Evolutionary conservation across 768 basidiomycete genomes (phyloP).

Genomic region (Clitopilus hobsonii): DNA sequence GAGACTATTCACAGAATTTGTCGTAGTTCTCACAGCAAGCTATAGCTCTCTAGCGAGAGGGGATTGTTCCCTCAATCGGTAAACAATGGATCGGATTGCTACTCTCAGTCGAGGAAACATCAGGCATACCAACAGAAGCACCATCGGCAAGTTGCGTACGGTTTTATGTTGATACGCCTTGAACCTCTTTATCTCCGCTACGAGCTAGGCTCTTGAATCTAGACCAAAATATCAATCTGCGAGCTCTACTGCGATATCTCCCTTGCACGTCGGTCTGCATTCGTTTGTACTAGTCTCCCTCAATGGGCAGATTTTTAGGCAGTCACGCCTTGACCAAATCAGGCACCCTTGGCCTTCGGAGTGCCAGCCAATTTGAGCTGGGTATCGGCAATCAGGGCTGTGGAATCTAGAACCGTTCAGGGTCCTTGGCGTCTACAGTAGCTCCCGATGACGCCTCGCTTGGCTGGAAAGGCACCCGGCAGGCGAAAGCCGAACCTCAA

Average conservation of each 20-base stretch:
- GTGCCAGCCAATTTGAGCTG: background rate
- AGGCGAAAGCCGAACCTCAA: background rate
- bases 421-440: background rate
- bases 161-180: too few relatives aligned
- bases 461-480: background rate
- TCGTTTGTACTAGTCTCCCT: background rate
- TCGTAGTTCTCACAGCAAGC: too few relatives aligned
- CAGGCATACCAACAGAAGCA: background rate
- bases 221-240: too few relatives aligned
- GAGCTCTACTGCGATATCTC: too few relatives aligned
- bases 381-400: background rate
- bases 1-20: too few relatives aligned
- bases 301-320: background rate
- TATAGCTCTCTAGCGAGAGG: too few relatives aligned
- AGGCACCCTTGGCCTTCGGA: background rate
- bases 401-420: background rate
- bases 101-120: background rate
- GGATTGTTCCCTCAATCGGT: too few relatives aligned
- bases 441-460: background rate
- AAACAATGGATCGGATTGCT: background rate
- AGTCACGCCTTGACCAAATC: background rate
- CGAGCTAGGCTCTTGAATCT: too few relatives aligned
- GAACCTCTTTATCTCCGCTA: too few relatives aligned
- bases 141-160: background rate
- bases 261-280: background rate